Percentiles rank a stretch among this genome's conserved stretches.
Conservation (phyloP, 2,329 filamentous ascomycete genomes). For the Trichoderma atrobrunneum region DNA sequence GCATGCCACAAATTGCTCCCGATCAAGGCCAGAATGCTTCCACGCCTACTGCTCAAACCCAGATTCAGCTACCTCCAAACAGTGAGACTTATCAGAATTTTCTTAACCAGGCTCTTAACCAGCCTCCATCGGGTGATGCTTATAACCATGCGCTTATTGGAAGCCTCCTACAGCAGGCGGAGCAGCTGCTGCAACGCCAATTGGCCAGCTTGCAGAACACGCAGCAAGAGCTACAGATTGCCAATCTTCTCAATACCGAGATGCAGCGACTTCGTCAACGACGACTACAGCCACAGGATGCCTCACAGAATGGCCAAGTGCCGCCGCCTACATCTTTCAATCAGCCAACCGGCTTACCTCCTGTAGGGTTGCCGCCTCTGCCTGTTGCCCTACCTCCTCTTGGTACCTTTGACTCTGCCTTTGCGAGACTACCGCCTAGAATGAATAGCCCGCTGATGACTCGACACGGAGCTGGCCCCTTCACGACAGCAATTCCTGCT, state of each 20-base stretch:
- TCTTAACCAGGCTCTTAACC: slow-evolving; percentile 22
- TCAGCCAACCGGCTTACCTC: slow-evolving; percentile 11
- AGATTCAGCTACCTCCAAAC: background rate
- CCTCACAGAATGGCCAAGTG: slow-evolving; percentile 24
- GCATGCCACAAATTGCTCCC: slow-evolving; percentile 37
- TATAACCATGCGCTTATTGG: slow-evolving; percentile 47
- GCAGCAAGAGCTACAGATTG: slow-evolving; percentile 64
- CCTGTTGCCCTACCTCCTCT: background rate
- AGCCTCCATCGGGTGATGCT: slow-evolving; percentile 28
- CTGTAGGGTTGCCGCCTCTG: slow-evolving; percentile 13
- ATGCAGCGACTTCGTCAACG: slow-evolving; percentile 60
- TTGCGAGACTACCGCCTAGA: slow-evolving; percentile 34
- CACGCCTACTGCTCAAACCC: slow-evolving; percentile 20
- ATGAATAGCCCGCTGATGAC: slow-evolving; percentile 42
- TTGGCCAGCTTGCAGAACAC: slow-evolving; percentile 60
- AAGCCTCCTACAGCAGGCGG: slow-evolving; percentile 61
- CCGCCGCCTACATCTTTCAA: slow-evolving; percentile 17
- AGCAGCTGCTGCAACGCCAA: slow-evolving; percentile 67
- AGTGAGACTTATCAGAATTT: background rate
- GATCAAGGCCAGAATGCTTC: slow-evolving; percentile 25
- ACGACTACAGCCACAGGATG: slow-evolving; percentile 39
- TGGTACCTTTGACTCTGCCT: slow-evolving; percentile 14
- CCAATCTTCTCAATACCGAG: slow-evolving; percentile 67
- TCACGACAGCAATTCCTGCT: slow-evolving; percentile 53
- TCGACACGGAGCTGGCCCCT: slow-evolving; percentile 46